A percentile compares a stretch with the other conserved stretches of the same genome.
Conservation (phyloP, 177 flowering plant genomes). For the Vitis hybrid region DNA sequence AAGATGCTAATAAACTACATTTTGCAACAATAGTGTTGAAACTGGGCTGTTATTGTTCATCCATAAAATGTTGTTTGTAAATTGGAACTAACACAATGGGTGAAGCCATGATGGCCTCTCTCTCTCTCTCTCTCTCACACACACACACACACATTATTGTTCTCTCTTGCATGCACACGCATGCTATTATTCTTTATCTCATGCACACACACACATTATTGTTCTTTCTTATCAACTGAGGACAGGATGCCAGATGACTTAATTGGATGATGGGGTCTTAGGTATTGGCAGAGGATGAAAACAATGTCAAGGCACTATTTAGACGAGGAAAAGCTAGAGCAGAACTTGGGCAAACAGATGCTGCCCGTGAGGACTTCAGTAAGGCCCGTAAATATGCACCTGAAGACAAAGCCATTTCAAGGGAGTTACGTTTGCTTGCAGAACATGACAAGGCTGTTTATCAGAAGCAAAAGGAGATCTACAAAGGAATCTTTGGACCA, state of each 20-base stretch:
- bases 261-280: slow-evolving; percentile 18
- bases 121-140: too few relatives aligned
- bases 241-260: not conserved
- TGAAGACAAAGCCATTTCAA: slow-evolving; percentile 74
- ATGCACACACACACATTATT: too few relatives aligned
- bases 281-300: slow-evolving; percentile 89
- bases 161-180: too few relatives aligned
- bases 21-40: too few relatives aligned
- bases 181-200: too few relatives aligned
- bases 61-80: too few relatives aligned
- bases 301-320: slow-evolving; percentile 84
- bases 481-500: slow-evolving; percentile 87
- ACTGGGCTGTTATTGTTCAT: too few relatives aligned
- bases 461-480: slow-evolving; percentile 89
- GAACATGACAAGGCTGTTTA: slow-evolving; percentile 87
- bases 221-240: too few relatives aligned
- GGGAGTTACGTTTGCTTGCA: slow-evolving; percentile 66
- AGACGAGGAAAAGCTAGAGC: slow-evolving; percentile 98
- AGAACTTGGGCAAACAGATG: slow-evolving; percentile 93
- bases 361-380: slow-evolving; percentile 83
- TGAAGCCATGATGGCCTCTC: too few relatives aligned
- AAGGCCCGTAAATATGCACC: slow-evolving; percentile 90
- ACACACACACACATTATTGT: too few relatives aligned
- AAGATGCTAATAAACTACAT: too few relatives aligned
- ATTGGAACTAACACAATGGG: too few relatives aligned